phyloP scores from a whole-genome alignment of 148 eudicot species.

The Spergularia marina region DNA sequence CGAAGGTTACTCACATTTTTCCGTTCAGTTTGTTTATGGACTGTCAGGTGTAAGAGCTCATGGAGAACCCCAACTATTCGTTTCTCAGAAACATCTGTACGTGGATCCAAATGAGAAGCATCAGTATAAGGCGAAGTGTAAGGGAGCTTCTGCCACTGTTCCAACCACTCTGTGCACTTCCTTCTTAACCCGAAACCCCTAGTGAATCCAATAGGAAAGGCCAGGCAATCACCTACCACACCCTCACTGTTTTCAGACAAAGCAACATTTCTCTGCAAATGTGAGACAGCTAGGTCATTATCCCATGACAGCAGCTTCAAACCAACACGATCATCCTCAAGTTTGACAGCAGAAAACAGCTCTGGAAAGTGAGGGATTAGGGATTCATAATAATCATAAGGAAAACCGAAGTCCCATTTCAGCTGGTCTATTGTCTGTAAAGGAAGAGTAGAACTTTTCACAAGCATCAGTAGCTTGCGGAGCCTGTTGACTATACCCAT shows the following conservation, averaged over 20 bases:
- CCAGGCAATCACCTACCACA: conserved; percentile 29
- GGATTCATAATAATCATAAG: conserved; percentile 53
- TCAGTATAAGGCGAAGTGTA: conserved; percentile 80
- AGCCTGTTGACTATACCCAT: conserved; percentile 57
- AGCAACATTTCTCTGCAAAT: conserved; percentile 46
- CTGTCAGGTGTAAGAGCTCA: conserved; percentile 77
- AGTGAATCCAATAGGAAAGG: conserved; percentile 72
- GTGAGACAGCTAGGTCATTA: conserved; percentile 52
- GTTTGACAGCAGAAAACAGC: conserved; percentile 49
- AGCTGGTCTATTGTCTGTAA: conserved; percentile 76
- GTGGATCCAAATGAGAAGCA: conserved; percentile 75
- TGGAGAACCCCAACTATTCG: conserved; percentile 84
- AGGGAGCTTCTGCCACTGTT: conserved; percentile 90
- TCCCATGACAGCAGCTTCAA: conserved; percentile 67
- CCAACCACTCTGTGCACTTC: conserved; percentile 76
- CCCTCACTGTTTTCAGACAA: conserved; percentile 29
- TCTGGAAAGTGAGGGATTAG: conserved; percentile 39
- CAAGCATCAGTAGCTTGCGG: conserved; percentile 74
- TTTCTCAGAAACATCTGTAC: conserved; percentile 88
- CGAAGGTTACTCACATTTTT: conserved; percentile 81
- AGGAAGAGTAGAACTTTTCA: conserved; percentile 58
- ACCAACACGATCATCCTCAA: conserved; percentile 71
- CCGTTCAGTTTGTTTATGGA: conserved; percentile 65
- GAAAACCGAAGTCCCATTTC: conserved; percentile 93
- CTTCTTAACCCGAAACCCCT: conserved; percentile 82